Percentiles rank a stretch among this genome's conserved stretches.
phyloP scores from a whole-genome alignment of 495 filamentous ascomycete species.

The Talaromyces ruber region DNA sequence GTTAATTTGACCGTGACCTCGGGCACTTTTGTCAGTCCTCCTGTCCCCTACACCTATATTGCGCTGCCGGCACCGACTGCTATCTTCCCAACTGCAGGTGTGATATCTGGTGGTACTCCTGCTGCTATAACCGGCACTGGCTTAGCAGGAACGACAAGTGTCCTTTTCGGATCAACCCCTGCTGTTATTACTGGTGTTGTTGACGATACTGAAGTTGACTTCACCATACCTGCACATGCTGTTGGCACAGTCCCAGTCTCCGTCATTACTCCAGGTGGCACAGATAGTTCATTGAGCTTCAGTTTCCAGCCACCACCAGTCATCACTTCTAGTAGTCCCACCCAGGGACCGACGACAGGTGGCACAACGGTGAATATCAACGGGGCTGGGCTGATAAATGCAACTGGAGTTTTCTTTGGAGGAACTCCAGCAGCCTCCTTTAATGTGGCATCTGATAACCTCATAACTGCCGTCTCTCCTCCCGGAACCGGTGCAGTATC shows the following conservation, averaged over 20 bases:
- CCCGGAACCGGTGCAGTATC: not conserved
- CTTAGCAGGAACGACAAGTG: not conserved
- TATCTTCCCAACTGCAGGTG: not conserved
- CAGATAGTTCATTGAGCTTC: not conserved
- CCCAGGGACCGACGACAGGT: not conserved
- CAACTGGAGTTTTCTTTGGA: not conserved
- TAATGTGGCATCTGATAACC: not conserved
- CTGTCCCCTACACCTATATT: not conserved
- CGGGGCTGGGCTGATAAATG: not conserved
- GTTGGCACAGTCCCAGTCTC: not conserved
- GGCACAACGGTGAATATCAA: not conserved
- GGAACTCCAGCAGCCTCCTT: not conserved
- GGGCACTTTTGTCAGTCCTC: not conserved
- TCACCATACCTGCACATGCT: not conserved
- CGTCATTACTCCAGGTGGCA: not conserved
- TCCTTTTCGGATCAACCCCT: not conserved
- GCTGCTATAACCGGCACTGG: not conserved
- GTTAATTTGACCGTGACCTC: not conserved
- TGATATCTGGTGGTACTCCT: not conserved
- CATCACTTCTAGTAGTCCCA: not conserved
- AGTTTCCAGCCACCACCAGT: not conserved
- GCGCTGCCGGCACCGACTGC: not conserved
- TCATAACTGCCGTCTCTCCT: not conserved
- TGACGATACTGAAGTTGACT: not conserved
- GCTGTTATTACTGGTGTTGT: not conserved